phyloP scores from a whole-genome alignment of 2,329 filamentous ascomycete species.

The Colletotrichum euphorbiae region DNA sequence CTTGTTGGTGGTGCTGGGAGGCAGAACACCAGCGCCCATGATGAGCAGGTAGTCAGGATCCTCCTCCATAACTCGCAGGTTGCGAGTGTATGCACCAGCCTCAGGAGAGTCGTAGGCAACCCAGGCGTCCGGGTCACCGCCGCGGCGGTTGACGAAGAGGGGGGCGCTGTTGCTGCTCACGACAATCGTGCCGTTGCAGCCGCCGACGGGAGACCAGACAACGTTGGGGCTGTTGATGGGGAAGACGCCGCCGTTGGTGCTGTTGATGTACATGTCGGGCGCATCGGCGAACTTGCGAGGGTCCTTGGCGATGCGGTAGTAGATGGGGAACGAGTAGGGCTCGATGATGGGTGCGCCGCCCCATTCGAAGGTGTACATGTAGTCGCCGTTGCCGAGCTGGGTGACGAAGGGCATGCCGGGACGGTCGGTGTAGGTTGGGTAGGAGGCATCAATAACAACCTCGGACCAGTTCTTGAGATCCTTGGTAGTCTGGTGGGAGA shows the following conservation, averaged over 20 bases:
- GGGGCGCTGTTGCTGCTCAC: constrained; percentile 53
- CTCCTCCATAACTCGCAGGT: constrained; percentile 50
- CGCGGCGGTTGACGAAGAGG: constrained; percentile 56
- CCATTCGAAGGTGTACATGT: constrained; percentile 74
- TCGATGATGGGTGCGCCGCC: constrained; percentile 56
- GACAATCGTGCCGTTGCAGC: constrained; percentile 58
- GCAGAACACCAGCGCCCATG: constrained; percentile 58
- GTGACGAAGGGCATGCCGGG: constrained; percentile 76
- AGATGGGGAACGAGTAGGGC: constrained; percentile 55
- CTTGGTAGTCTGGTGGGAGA: constrained; percentile 71
- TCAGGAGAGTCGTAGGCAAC: constrained; percentile 50
- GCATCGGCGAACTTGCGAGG: constrained; percentile 53
- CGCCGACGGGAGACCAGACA: constrained; percentile 57
- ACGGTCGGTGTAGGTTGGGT: constrained; percentile 70
- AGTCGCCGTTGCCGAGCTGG: constrained; percentile 68
- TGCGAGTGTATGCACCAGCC: constrained; percentile 52
- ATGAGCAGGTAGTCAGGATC: constrained; percentile 54
- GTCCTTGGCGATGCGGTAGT: constrained; percentile 56
- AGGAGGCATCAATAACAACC: constrained; percentile 70
- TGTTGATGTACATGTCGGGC: constrained; percentile 48
- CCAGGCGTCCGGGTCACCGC: constrained; percentile 53
- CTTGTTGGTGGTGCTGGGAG: constrained; percentile 59
- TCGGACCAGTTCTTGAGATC: constrained; percentile 70
- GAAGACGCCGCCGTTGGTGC: constrained; percentile 47
- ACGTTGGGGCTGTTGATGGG: constrained; percentile 57